These are phyloP conservation scores for Trypanosoma brucei DNA, from an alignment of 208 protist genomes.

Conservation along the genomic window DNA sequence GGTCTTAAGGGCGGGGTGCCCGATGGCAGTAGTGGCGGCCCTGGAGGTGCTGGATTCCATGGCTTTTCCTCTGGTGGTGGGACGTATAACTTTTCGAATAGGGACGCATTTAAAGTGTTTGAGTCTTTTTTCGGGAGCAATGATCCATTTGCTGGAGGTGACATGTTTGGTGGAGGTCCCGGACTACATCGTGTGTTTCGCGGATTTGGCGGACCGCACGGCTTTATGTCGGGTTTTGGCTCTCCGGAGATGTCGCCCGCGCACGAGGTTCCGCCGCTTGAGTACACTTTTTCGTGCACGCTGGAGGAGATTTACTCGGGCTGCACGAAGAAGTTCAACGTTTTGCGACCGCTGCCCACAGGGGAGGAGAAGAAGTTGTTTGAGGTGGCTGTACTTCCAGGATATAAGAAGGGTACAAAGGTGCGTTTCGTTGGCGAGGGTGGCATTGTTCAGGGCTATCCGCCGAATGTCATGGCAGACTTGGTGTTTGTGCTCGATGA, in stretches of 20 bases:
- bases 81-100: conserved; percentile 59
- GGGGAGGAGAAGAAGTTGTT: conserved; percentile 85
- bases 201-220: conserved; percentile 72
- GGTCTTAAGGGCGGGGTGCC: conserved; percentile 45
- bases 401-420: conserved; percentile 97
- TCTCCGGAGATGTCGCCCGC: conserved; percentile 48
- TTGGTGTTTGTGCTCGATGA: conserved; percentile 96
- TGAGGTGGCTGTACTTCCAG: conserved; percentile 91
- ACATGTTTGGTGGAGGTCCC: conserved; percentile 38
- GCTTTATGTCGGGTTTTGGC: conserved; percentile 39
- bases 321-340: conserved; percentile 77
- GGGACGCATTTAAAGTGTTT: conserved; percentile 89
- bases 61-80: conserved; percentile 2
- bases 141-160: conserved; percentile 26
- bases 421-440: conserved; percentile 90
- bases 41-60: conserved; percentile 11
- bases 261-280: conserved; percentile 64
- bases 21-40: conserved; percentile 24
- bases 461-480: conserved; percentile 90
- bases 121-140: conserved; percentile 47
- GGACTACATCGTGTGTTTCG: conserved; percentile 81
- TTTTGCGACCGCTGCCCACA: conserved; percentile 40
- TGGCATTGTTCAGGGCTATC: conserved; percentile 75
- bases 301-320: conserved; percentile 86
- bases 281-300: conserved; percentile 31